Conservation (phyloP, 208 protist genomes). For the Naegleria gruberi region DNA sequence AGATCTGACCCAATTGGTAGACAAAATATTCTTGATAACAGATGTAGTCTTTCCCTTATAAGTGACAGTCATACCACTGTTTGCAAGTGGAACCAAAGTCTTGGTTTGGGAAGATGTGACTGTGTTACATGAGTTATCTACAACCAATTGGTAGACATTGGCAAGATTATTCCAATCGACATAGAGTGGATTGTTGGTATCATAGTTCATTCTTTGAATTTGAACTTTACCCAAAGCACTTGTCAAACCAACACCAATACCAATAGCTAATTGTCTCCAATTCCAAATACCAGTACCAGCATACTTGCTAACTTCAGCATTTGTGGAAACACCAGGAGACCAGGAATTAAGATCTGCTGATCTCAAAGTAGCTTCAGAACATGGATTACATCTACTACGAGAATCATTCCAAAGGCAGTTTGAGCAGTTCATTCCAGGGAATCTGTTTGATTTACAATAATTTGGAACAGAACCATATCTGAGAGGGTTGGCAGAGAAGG, state of each 20-base stretch:
- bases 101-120: not conserved
- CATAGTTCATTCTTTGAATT: not conserved
- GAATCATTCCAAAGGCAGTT: not conserved
- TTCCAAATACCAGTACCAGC: not conserved
- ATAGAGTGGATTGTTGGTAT: not conserved
- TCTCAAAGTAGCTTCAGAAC: not conserved
- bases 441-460: not conserved
- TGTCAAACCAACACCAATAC: not conserved
- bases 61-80: not conserved
- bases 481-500: not conserved
- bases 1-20: not conserved
- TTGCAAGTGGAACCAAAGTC: not conserved
- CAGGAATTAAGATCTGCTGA: not conserved
- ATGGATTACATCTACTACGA: not conserved
- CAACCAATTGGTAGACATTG: not conserved
- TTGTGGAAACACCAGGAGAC: not conserved
- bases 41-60: not conserved
- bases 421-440: not conserved
- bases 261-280: not conserved
- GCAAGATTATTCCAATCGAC: not conserved
- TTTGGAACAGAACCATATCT: not conserved
- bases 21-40: not conserved
- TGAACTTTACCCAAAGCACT: not conserved
- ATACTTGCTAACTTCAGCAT: not conserved
- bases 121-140: not conserved